Evolutionary conservation across 1,284 basidiomycete species (phyloP).

Genomic region (Volvariella volvacea): DNA sequence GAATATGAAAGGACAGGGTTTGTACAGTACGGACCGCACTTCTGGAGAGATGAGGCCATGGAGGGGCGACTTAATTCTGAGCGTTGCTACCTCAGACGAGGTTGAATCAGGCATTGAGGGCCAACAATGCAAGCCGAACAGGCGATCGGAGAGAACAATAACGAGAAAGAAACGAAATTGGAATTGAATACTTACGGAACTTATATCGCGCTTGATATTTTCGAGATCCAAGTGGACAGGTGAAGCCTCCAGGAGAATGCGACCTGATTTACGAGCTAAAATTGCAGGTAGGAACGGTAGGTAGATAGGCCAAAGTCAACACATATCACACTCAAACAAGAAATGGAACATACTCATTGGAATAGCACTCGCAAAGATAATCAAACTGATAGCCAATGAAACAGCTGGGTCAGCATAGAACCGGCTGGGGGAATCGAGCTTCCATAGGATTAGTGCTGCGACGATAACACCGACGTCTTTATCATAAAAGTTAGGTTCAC

Average conservation of each 20-base stretch:
- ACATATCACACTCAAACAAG: constrained; percentile 2
- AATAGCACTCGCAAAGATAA: constrained; percentile 41
- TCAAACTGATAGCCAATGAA: constrained; percentile 36
- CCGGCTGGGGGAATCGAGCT: constrained; percentile 29
- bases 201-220: constrained; percentile 37
- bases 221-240: constrained; percentile 38
- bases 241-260: constrained; percentile 41
- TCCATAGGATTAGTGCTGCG: constrained; percentile 37
- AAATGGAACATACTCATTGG: constrained; percentile 33
- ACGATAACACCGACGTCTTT: constrained; percentile 42
- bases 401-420: constrained; percentile 43
- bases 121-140: too few species aligned
- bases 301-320: constrained; percentile 3
- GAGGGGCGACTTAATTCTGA: too few species aligned
- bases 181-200: constrained; percentile 29
- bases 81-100: too few species aligned
- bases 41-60: too few species aligned
- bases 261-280: constrained; percentile 37
- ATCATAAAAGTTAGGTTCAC: neutral
- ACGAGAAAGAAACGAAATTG: too few species aligned
- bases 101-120: too few species aligned
- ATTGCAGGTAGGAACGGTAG: too few species aligned
- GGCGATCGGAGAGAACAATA: too few species aligned
- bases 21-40: too few species aligned
- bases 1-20: too few species aligned